A percentile compares a stretch with the other conserved stretches of the same genome.
Evolutionary conservation across 768 basidiomycete genomes (phyloP).

Genomic region (Boletus rubescentipes): DNA sequence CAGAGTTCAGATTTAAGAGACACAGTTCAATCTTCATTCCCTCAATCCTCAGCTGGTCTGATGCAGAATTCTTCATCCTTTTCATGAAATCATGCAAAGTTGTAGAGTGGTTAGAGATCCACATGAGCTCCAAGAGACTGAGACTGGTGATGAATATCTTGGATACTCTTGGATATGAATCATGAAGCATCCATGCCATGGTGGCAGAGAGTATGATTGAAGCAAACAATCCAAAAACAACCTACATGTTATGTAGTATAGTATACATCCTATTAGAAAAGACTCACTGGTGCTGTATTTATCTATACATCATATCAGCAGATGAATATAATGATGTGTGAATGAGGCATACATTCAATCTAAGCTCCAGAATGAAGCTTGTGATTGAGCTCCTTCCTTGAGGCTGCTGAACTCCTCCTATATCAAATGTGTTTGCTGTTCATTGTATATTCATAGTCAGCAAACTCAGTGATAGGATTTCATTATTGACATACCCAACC

Average conservation of each 20-base stretch:
- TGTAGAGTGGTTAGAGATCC: background rate
- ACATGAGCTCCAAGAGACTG: background rate
- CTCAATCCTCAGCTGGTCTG: too few relatives aligned
- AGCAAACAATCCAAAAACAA: too few relatives aligned
- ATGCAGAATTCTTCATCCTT: background rate
- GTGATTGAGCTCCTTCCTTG: background rate
- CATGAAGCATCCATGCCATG: too few relatives aligned
- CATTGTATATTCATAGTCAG: too few relatives aligned
- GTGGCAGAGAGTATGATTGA: too few relatives aligned
- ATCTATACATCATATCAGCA: background rate
- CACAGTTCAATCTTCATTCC: too few relatives aligned
- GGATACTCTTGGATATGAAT: too few relatives aligned
- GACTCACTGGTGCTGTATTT: background rate
- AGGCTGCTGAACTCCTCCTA: background rate
- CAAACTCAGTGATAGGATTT: too few relatives aligned
- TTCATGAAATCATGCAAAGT: background rate
- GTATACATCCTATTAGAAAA: background rate
- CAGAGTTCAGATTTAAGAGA: background rate
- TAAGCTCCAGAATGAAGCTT: background rate
- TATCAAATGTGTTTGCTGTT: background rate
- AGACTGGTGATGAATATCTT: background rate
- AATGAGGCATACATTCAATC: background rate
- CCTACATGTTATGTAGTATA: background rate
- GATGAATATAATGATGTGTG: background rate
- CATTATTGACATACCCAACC: conserved; percentile 3